phyloP scores from a whole-genome alignment of 164 flowering plant species.

The Berberis thunbergii region DNA sequence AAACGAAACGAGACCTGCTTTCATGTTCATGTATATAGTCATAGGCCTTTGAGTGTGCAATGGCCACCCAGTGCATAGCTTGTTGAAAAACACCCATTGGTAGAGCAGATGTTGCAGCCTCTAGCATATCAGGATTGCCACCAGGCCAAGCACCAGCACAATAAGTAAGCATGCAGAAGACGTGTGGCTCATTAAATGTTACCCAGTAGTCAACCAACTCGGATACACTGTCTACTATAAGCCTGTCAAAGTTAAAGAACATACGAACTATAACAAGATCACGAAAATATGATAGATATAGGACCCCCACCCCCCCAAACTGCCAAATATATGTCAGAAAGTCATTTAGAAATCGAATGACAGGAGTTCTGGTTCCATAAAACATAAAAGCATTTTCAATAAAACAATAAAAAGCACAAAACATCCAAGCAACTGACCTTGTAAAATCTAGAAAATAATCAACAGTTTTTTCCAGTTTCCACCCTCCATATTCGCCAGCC shows the following conservation, averaged over 20 bases:
- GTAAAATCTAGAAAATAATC: conserved; percentile 91
- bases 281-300: background rate
- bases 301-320: no score
- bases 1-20: conserved; percentile 27
- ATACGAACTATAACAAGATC: background rate
- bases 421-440: conserved; percentile 30
- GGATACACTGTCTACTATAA: conserved; percentile 68
- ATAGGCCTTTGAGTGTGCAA: conserved; percentile 83
- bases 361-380: no score
- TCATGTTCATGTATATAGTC: conserved; percentile 61
- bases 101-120: conserved; percentile 82
- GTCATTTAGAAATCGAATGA: no score
- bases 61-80: conserved; percentile 86
- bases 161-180: conserved; percentile 83
- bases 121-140: conserved; percentile 90
- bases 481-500: conserved; percentile 98
- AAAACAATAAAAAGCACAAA: background rate
- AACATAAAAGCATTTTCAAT: background rate
- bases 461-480: conserved; percentile 93
- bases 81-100: conserved; percentile 86
- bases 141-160: conserved; percentile 99
- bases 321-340: no score
- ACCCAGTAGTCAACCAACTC: conserved; percentile 94
- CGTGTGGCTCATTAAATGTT: conserved; percentile 96
- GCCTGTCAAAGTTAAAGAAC: conserved; percentile 36